A percentile compares a stretch with the other conserved stretches of the same genome.
phyloP scores from a whole-genome alignment of 2,329 filamentous ascomycete genomes.

The Fonsecaea multimorphosa region DNA sequence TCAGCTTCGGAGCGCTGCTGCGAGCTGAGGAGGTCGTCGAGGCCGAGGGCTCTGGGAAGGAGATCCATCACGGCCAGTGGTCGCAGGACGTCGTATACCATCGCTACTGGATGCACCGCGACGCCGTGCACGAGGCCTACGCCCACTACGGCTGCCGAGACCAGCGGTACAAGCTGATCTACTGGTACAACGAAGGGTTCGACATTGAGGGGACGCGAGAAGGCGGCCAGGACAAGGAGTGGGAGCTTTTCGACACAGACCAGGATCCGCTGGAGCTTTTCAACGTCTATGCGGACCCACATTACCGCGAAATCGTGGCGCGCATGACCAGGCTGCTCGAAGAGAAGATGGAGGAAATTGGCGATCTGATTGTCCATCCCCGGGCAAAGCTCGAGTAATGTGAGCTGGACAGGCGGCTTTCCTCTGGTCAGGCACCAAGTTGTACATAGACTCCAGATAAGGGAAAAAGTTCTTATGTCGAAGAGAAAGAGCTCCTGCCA shows the following conservation, averaged over 20 bases:
- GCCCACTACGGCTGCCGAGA: constrained; percentile 61
- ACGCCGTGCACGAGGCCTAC: constrained; percentile 57
- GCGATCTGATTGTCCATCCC: constrained; percentile 47
- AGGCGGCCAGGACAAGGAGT: constrained; percentile 48
- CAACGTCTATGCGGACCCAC: constrained; percentile 51
- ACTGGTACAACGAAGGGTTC: constrained; percentile 62
- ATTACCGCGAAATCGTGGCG: constrained; percentile 48
- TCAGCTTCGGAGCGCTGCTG: constrained; percentile 52
- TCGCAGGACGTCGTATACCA: constrained; percentile 62
- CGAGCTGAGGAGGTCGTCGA: too few relatives aligned
- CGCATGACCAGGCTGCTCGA: constrained; percentile 54
- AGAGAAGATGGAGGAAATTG: constrained; percentile 60
- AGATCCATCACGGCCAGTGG: too few relatives aligned
- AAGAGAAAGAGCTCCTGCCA: too few relatives aligned
- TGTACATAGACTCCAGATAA: too few relatives aligned
- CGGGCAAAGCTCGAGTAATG: neutral
- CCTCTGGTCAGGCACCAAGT: too few relatives aligned
- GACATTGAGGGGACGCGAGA: constrained; percentile 54
- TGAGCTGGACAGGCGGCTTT: too few relatives aligned
- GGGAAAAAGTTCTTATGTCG: too few relatives aligned
- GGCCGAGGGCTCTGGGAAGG: too few relatives aligned
- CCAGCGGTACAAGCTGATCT: constrained; percentile 62
- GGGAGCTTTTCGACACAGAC: constrained; percentile 62
- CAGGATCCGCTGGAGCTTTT: constrained; percentile 59
- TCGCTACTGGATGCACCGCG: constrained; percentile 63